These are phyloP conservation scores for Colletotrichum paranaense DNA, from an alignment of 2,329 filamentous ascomycete species.

Conservation along the genomic window DNA sequence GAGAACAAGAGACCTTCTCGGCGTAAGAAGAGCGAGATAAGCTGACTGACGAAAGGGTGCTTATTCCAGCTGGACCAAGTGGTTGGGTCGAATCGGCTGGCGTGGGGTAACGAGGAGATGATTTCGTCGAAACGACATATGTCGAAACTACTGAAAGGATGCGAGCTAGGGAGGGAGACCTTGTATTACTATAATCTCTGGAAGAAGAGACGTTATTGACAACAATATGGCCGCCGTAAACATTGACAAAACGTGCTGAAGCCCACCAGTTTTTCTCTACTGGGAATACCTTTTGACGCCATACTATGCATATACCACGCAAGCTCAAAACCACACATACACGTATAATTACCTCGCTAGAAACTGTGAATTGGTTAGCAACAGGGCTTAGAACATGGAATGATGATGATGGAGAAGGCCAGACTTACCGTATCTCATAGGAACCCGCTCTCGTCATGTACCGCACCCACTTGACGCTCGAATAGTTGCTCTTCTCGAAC, in stretches of 20 bases:
- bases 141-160: no score
- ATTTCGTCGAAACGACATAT: neutral
- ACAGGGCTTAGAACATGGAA: neutral
- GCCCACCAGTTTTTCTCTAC: constrained; percentile 26
- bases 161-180: constrained; percentile 6
- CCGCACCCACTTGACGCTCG: constrained; percentile 97
- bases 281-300: constrained; percentile 36
- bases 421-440: constrained; percentile 87
- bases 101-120: neutral
- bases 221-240: constrained; percentile 25
- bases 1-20: neutral
- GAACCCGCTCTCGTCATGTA: constrained; percentile 99
- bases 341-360: constrained; percentile 39
- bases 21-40: neutral
- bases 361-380: constrained; percentile 44
- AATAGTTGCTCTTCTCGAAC: constrained; percentile 99
- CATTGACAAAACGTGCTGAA: constrained; percentile 31
- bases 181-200: constrained; percentile 33
- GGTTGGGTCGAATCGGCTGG: neutral
- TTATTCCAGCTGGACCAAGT: neutral
- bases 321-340: constrained; percentile 26
- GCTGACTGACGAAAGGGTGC: neutral
- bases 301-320: constrained; percentile 34
- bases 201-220: constrained; percentile 12
- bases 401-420: neutral